A percentile compares a stretch with the other conserved stretches of the same genome.
These are phyloP conservation scores for Bolboschoenus planiculmis DNA, from an alignment of 176 grass and related monocot species.

Conservation along the genomic window DNA sequence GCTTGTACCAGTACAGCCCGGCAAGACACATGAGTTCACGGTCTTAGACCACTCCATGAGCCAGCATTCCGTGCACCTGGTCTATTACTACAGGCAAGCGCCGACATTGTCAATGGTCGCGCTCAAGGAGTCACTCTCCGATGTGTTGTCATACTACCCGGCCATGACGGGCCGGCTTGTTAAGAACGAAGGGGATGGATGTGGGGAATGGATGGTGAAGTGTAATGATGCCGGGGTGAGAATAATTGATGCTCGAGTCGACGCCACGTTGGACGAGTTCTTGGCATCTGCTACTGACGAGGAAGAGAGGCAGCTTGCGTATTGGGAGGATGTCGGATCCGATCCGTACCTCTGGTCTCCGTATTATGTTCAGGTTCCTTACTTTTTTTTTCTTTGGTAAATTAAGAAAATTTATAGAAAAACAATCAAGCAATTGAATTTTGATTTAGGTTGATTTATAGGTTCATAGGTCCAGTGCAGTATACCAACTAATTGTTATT, in stretches of 20 bases:
- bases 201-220: conserved; percentile 47
- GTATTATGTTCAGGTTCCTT: conserved; percentile 77
- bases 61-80: conserved; percentile 44
- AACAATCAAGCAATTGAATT: too few species aligned
- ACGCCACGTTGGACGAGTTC: conserved; percentile 58
- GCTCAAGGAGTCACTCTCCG: conserved; percentile 78
- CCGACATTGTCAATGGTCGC: conserved; percentile 26
- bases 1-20: conserved; percentile 48
- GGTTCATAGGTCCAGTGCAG: background rate
- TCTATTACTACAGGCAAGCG: conserved; percentile 53
- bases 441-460: background rate
- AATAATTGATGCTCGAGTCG: conserved; percentile 47
- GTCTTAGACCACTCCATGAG: conserved; percentile 60
- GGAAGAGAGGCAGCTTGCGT: conserved; percentile 68
- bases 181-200: background rate
- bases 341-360: conserved; percentile 76
- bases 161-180: conserved; percentile 61
- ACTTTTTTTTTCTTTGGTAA: background rate
- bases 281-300: conserved; percentile 45
- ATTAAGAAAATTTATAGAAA: background rate
- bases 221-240: conserved; percentile 93
- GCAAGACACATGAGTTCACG: conserved; percentile 54
- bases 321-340: conserved; percentile 46
- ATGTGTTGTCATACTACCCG: conserved; percentile 75
- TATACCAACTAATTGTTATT: background rate